Conservation (phyloP, 495 filamentous ascomycete genomes). For the Durotheca rogersii region DNA sequence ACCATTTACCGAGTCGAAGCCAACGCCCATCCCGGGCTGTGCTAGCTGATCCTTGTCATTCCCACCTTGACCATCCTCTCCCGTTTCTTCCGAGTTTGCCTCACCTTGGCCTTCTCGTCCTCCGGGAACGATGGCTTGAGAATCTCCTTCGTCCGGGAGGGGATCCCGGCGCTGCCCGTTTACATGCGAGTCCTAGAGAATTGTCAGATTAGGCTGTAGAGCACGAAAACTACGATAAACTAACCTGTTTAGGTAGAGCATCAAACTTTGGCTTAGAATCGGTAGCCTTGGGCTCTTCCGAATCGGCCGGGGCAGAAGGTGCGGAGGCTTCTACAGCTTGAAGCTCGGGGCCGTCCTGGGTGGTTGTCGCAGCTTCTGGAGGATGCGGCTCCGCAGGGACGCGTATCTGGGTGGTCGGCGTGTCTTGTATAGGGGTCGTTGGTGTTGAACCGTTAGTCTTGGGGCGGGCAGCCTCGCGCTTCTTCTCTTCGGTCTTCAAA, state of each 20-base stretch:
- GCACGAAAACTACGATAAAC: neutral
- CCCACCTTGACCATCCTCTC: conserved; percentile 34
- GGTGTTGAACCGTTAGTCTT: conserved; percentile 52
- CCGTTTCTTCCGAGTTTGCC: conserved; percentile 30
- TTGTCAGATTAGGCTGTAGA: conserved; percentile 4
- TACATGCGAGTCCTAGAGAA: conserved; percentile 2
- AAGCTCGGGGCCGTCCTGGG: conserved; percentile 6
- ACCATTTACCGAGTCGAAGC: conserved; percentile 52
- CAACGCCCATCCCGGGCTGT: conserved; percentile 40
- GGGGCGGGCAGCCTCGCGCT: conserved; percentile 60
- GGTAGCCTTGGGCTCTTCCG: conserved; percentile 12
- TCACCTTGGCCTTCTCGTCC: conserved; percentile 33
- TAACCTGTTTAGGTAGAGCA: conserved; percentile 20
- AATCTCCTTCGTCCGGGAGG: conserved; percentile 16
- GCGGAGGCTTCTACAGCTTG: conserved; percentile 7
- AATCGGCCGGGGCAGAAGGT: conserved; percentile 6
- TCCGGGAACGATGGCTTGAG: conserved; percentile 20
- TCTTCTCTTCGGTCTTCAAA: conserved; percentile 84
- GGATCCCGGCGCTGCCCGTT: conserved; percentile 30
- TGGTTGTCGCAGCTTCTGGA: conserved; percentile 13
- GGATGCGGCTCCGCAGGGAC: conserved; percentile 20
- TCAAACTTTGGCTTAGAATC: conserved; percentile 6
- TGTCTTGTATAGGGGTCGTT: conserved; percentile 45
- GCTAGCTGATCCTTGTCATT: conserved; percentile 38
- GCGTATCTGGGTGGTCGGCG: conserved; percentile 30